Conservation (phyloP, 768 basidiomycete species). For the Tephrocybe sp. region DNA sequence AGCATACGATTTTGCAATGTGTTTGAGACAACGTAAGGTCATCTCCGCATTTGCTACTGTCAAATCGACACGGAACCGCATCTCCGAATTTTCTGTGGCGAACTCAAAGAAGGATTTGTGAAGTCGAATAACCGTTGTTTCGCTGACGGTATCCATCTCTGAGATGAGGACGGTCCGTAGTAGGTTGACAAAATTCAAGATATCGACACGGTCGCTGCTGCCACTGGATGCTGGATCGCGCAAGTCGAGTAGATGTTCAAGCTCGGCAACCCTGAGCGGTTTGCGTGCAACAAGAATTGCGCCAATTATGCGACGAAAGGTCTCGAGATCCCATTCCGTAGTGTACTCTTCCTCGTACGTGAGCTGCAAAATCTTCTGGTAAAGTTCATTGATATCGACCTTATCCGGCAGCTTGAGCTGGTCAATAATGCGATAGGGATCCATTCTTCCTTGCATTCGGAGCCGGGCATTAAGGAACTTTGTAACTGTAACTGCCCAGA, state of each 20-base stretch:
- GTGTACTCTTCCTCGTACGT: not conserved
- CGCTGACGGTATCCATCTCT: not conserved
- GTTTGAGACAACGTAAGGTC: not conserved
- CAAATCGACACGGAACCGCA: not conserved
- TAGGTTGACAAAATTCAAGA: not conserved
- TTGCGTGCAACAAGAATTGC: not conserved
- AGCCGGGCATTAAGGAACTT: slow-evolving; percentile 8
- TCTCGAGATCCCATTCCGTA: not conserved
- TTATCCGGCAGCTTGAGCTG: slow-evolving; percentile 2
- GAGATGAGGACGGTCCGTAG: not conserved
- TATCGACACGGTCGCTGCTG: not conserved
- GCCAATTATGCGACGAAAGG: not conserved
- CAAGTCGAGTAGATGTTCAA: not conserved
- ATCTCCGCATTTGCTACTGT: not conserved
- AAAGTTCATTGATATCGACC: slow-evolving; percentile 14
- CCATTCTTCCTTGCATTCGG: not conserved
- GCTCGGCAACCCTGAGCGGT: not conserved
- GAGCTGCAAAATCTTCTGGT: not conserved
- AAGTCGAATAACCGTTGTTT: not conserved
- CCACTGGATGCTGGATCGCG: not conserved
- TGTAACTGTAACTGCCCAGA: slow-evolving; percentile 10
- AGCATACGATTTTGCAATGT: not conserved
- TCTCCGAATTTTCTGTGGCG: not conserved
- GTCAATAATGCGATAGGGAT: slow-evolving; percentile 10
- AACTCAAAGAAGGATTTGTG: not conserved